Percentiles rank a stretch among this genome's conserved stretches.
Evolutionary conservation across 2,329 filamentous ascomycete genomes (phyloP).

Genomic region (Aureobasidium uvarum): DNA sequence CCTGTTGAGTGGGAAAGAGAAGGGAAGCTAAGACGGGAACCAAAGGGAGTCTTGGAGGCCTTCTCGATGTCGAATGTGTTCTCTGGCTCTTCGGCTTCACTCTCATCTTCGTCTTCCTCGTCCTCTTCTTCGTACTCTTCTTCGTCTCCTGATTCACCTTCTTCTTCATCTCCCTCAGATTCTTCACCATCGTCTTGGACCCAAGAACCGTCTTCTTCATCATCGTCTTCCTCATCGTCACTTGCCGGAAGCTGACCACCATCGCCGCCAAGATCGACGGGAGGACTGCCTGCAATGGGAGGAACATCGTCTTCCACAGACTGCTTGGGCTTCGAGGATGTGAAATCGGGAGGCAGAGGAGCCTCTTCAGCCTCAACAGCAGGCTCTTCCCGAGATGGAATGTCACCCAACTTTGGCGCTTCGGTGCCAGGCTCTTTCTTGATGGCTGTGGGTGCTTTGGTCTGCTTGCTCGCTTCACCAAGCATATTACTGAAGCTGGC

Average conservation of each 20-base stretch:
- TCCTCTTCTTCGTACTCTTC: constrained; percentile 38
- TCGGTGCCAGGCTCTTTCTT: constrained; percentile 43
- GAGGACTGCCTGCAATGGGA: constrained; percentile 50
- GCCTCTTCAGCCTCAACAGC: constrained; percentile 31
- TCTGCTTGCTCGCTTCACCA: constrained; percentile 40
- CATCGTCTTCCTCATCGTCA: constrained; percentile 36
- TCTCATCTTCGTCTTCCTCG: constrained; percentile 33
- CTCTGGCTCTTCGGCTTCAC: constrained; percentile 13
- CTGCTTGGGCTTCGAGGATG: constrained; percentile 34
- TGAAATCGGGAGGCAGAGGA: constrained; percentile 42
- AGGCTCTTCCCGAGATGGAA: constrained; percentile 33
- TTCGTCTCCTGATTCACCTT: constrained; percentile 39
- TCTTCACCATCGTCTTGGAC: constrained; percentile 36
- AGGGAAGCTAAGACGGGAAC: constrained; percentile 28
- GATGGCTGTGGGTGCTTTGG: constrained; percentile 37
- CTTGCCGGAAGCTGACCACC: constrained; percentile 35
- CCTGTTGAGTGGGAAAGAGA: constrained; percentile 15
- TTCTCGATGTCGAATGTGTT: background rate
- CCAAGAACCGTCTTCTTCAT: constrained; percentile 38
- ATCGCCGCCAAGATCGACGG: constrained; percentile 41
- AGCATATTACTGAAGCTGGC: constrained; percentile 36
- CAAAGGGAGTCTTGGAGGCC: constrained; percentile 20
- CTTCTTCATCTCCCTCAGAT: constrained; percentile 43
- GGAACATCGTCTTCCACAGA: constrained; percentile 36
- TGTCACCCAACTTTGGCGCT: constrained; percentile 37